Evolutionary conservation across 345 rosid genomes (phyloP), one percentile per base, ranked within the genome.

Genomic region (Corchorus olitorius): DNA sequence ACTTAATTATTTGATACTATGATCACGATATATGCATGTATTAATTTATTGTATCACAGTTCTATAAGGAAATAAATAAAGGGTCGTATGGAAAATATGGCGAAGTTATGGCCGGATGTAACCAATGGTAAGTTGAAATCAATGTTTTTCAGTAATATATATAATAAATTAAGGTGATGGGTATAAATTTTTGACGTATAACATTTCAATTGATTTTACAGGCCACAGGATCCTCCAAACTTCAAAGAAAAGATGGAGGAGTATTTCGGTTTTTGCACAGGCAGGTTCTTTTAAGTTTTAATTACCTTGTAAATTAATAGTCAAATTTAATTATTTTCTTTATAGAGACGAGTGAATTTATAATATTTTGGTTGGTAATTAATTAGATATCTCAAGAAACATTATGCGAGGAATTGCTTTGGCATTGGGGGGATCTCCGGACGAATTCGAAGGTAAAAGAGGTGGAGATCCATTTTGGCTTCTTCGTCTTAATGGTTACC

Each of bases 381-480:
- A 73, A 15, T 37, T 64, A 94, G 97, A 86, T 74, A 89, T 94
- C 74, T 94, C 97, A 33, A 89, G 83, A 74, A 92, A 88, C 37
- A 94, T 94, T 45, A 80, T 92, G 88, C 83, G 88, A 16, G 97
- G 98, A 34, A 89, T 92, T 50, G 86, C 93, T 19, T 55, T 94
- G 64, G 97, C 91, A 68, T 79, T 92, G 68, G 83, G 89, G 0
- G 91, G 93, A 80, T 83, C 91, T 71, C 88, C 88, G 6, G 75
- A 85, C 74, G 96, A 83, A 74, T 90, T 94, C 80, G 96, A 92
- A 77, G 93, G 94, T 46, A 82, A 87, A 66, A 86, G 81, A 71
- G 93, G 87, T 13, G 94, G 94, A 78, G 91, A 94, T 60, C 86
- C 98, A 43, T 94, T 92, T 87, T 94, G 98, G 96, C 93, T 89